Base-by-base conservation (phyloP, 2,329 filamentous ascomycete genomes). In the Monosporascus cannonballus region DNA sequence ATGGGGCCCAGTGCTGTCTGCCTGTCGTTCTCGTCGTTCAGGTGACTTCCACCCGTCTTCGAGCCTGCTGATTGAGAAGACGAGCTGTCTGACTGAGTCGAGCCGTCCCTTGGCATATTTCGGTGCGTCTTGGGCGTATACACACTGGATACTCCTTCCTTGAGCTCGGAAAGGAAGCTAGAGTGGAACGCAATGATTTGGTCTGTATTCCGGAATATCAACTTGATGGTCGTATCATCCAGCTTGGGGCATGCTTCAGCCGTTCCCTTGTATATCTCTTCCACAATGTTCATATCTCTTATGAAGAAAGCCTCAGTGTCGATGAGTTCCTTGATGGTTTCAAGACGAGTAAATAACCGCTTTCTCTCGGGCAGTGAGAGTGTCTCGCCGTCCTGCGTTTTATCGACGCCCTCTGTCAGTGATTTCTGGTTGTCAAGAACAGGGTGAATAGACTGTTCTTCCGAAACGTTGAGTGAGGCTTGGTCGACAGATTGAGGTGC, bases 231-330 rank as follows among this genome's bases (percentile, higher is more conserved):
- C 58, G 93, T 89, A 42, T 82, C 75, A 44, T 88, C 89, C 27
- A 96, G 80, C 57, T 90, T 84, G 8, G 90, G 84, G 52, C 89
- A 91, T 11, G 88, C 87, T 60, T 88, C 85, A 1, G 90, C 89
- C 1, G 94, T 97, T 44, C 90, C 91, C 70, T 95, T 96, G 77
- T 97, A 99, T 51, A 99, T 97, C 65, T 97, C 92, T 64, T 96
- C 90, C 2, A 96, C 87, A 50, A 99, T 93, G 67, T 92, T 96
- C 90, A 99, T 93, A 68, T 99, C 94, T 58, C 90, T 84, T 52
- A 95, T 85, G 70, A 96, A 97, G 6, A 87, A 85, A 47, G 90
- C 85, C 67, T 99, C 94, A 0, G 94, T 99, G 64, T 96, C 91
- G 46, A 96, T 81, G 38, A 99, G 76, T 69, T 99, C 94, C 65